Percentiles rank a stretch among this genome's conserved stretches.
phyloP scores from a whole-genome alignment of 306 rosid species.

The Aeschynomene evenia region DNA sequence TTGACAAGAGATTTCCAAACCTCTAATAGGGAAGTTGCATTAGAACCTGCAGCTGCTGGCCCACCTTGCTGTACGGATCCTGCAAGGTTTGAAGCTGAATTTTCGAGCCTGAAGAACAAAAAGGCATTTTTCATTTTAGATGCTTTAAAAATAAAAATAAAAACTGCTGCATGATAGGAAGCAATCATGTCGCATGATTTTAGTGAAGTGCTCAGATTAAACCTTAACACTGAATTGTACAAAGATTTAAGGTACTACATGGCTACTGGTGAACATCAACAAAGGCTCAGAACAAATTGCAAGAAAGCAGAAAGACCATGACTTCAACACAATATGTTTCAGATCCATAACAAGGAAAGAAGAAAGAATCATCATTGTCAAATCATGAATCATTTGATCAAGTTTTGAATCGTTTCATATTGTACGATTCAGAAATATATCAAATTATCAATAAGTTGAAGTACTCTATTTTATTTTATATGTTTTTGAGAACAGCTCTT shows the following conservation, averaged over 20 bases:
- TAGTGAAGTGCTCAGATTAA: background rate
- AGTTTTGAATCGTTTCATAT: too few relatives aligned
- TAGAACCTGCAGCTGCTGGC: slow-evolving; percentile 51
- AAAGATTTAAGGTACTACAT: slow-evolving; percentile 2
- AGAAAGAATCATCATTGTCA: too few relatives aligned
- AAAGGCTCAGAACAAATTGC: background rate
- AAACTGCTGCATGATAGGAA: background rate
- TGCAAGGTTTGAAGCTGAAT: slow-evolving; percentile 79
- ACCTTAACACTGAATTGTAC: background rate
- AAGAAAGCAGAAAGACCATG: slow-evolving; percentile 11
- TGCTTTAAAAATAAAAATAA: background rate
- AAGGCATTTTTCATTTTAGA: slow-evolving; percentile 12
- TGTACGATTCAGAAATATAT: too few relatives aligned
- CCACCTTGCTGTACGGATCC: slow-evolving; percentile 65
- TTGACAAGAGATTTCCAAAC: slow-evolving; percentile 39
- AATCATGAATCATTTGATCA: too few relatives aligned
- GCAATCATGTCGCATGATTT: background rate
- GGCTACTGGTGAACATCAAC: slow-evolving; percentile 8
- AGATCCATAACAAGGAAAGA: background rate
- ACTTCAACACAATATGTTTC: background rate
- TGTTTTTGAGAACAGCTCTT: too few relatives aligned
- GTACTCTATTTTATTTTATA: too few relatives aligned
- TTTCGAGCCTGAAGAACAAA: slow-evolving; percentile 74
- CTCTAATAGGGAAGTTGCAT: slow-evolving; percentile 83
- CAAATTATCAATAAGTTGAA: too few relatives aligned